phyloP scores from a whole-genome alignment of 2,329 filamentous ascomycete genomes.

The Colletotrichum musae region DNA sequence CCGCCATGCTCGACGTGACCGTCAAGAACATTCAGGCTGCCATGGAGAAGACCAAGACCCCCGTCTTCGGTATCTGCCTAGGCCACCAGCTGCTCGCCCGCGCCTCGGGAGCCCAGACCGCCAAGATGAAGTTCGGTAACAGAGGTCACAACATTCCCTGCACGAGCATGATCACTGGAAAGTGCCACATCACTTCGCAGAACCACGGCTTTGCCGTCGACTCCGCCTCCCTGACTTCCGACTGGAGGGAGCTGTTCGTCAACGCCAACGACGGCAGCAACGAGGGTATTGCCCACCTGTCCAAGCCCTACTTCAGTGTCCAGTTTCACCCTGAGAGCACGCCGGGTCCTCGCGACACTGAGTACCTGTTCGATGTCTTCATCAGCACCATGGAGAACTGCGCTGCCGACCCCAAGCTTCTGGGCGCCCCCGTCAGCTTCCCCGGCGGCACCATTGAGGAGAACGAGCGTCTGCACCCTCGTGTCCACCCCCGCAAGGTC shows the following conservation, averaged over 20 bases:
- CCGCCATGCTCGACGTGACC: constrained; percentile 85
- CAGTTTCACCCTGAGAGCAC: constrained; percentile 99
- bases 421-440: constrained; percentile 84
- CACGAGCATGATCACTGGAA: constrained; percentile 94
- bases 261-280: constrained; percentile 99
- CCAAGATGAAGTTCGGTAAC: constrained; percentile 99
- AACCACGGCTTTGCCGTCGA: constrained; percentile 98
- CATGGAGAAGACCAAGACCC: constrained; percentile 83
- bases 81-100: constrained; percentile 94
- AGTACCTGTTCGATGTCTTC: constrained; percentile 98
- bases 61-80: constrained; percentile 96
- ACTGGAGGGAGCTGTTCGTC: constrained; percentile 95
- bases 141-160: constrained; percentile 98
- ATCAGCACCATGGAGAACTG: constrained; percentile 85
- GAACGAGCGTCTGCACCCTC: constrained; percentile 82
- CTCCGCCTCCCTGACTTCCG: constrained; percentile 78
- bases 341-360: constrained; percentile 93
- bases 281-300: constrained; percentile 92
- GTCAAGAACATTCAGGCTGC: constrained; percentile 84
- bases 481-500: constrained; percentile 92
- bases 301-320: constrained; percentile 96
- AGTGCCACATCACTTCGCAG: constrained; percentile 98
- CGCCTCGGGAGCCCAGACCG: constrained; percentile 86
- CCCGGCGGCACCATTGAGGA: constrained; percentile 87
- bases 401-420: constrained; percentile 74